Base-by-base conservation (phyloP, 306 rosid species). In the Luffa acutangula region DNA sequence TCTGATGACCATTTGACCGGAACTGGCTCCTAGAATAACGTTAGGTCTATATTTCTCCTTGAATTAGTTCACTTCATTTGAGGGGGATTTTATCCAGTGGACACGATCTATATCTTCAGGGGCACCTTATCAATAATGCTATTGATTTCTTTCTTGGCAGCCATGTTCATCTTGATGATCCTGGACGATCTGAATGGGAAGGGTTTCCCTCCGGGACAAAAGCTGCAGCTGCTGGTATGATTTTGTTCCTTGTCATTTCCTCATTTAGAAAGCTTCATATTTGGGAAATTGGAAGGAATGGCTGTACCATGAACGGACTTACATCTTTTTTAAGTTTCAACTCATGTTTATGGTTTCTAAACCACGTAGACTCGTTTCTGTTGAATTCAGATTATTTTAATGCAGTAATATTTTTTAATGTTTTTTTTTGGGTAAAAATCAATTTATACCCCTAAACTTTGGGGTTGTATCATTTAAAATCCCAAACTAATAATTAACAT, bases 201-300 rank as follows among this genome's bases (percentile, higher is more conserved):
- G 98, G 97, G 78, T 95, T 95, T 91, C 89, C 85, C 56, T 89
- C 96, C 0, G 97, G 98, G 64, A 95, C 97, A 46, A 85, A 81
- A 87, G 98, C 98, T 77, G 98, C 98, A 37, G 98, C 97, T 80
- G 98, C 98, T 80, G 97, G 98, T 95, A 80, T 78, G 83, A 60
- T 49, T 14, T 64, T 63, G 7, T 66, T 12, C 52, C 9, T 17
- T 64, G 63, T 20, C 77, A 52, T 39, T 45, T 74, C 62, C 51
- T 74, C 20, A 48, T 74, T 37, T 73, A 71, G 56, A 48, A 72
- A 25, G 10, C 25, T 71, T 4, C 18, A 67, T 42, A 67, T 67
- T 17, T 42, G 48, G 75, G 11, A 67, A 41, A 2, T 7, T 67
- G 52, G 49, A 67, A 67, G 75, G 53, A 43, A 69, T 41, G 15